phyloP scores from a whole-genome alignment of 2,329 filamentous ascomycete genomes.

The Cercospora janseana region DNA sequence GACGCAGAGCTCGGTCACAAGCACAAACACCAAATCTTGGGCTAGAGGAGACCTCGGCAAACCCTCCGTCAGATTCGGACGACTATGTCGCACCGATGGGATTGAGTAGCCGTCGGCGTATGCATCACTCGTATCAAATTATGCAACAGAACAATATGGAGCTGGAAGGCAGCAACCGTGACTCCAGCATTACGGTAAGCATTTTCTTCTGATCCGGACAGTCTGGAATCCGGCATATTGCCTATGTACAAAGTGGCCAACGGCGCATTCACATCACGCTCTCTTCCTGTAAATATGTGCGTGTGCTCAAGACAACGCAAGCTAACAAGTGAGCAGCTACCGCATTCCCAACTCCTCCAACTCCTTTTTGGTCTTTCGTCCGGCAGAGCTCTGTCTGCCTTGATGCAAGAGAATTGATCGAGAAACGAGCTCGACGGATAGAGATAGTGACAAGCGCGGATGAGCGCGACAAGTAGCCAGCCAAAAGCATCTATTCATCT shows the following conservation, averaged over 20 bases:
- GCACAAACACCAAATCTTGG: background rate
- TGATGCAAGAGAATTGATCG: background rate
- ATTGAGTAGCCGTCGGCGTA: conserved; percentile 56
- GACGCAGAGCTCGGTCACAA: conserved; percentile 12
- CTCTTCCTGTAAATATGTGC: background rate
- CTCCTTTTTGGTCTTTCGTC: conserved; percentile 27
- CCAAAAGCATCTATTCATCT: background rate
- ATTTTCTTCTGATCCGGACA: too few species aligned
- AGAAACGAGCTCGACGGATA: background rate
- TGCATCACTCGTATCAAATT: conserved; percentile 62
- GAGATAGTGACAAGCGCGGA: too few species aligned
- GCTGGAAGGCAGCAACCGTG: conserved; percentile 56
- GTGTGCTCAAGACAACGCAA: background rate
- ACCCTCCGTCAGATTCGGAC: conserved; percentile 31
- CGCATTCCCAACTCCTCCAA: conserved; percentile 31
- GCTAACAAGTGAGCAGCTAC: conserved; percentile 26
- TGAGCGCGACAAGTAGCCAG: too few species aligned
- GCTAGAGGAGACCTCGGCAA: conserved; percentile 22
- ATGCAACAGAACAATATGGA: conserved; percentile 62
- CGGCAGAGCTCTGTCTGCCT: background rate
- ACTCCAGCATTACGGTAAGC: conserved; percentile 55
- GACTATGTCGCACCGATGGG: conserved; percentile 45
- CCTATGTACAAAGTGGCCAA: too few species aligned
- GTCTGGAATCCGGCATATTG: too few species aligned
- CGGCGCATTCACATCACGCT: too few species aligned